These are phyloP conservation scores for Grosmannia serpens DNA, from an alignment of 2,329 filamentous ascomycete genomes.

Conservation along the genomic window DNA sequence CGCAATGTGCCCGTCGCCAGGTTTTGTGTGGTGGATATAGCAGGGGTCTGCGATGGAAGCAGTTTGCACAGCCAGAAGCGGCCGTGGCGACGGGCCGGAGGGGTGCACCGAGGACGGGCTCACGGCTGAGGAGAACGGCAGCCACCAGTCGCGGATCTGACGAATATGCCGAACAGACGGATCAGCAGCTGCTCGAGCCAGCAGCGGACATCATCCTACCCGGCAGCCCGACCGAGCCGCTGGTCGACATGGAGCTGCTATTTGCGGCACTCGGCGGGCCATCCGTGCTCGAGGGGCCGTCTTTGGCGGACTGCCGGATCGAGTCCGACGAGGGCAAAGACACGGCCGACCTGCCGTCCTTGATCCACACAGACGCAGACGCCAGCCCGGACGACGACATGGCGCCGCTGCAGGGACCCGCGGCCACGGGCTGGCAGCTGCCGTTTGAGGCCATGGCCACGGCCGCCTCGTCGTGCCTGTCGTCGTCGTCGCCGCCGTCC, in stretches of 20 bases:
- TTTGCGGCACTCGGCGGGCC: background rate
- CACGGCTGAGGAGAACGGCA: background rate
- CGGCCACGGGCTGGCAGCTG: background rate
- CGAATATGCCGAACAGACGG: background rate
- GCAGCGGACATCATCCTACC: background rate
- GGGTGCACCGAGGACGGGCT: background rate
- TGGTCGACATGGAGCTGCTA: background rate
- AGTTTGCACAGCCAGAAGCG: background rate
- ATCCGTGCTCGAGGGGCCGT: background rate
- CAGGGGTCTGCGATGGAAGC: slow-evolving; percentile 3
- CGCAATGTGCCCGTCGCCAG: background rate
- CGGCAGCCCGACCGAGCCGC: background rate
- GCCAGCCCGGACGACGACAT: background rate
- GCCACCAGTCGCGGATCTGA: background rate
- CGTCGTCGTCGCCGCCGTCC: background rate
- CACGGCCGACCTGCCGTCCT: background rate
- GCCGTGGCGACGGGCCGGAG: background rate
- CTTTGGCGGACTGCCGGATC: background rate
- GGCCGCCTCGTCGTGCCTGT: background rate
- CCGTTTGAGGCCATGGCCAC: background rate
- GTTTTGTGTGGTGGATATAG: slow-evolving; percentile 2
- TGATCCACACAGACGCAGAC: background rate
- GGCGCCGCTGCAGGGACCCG: too few species aligned
- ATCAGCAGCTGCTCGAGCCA: background rate
- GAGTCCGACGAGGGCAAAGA: background rate